Evolutionary conservation across 306 rosid species (phyloP), one percentile per base, ranked within the genome.

Genomic region (Cicer cuneatum): DNA sequence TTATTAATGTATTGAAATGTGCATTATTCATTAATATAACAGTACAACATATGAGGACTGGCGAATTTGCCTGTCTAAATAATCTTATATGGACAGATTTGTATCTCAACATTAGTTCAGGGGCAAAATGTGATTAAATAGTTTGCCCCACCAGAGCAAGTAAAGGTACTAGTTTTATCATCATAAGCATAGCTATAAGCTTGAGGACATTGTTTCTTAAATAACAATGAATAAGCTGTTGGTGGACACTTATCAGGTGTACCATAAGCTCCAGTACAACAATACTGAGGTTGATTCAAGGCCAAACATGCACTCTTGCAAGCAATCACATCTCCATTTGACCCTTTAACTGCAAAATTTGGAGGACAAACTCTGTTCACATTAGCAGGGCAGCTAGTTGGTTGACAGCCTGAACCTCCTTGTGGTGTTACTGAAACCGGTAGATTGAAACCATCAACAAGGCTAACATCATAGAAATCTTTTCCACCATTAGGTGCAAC

Each of bases 171-270:
- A 6, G 76, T 58, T 48, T 10, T 48, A 46, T 84, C 88, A 74
- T 84, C 88, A 54, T 42, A 81, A 0, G 88, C 85, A 49, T 84
- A 85, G 47, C 85, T 81, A 18, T 85, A 81, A 51, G 85, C 85
- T 10, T 78, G 54, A 48, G 85, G 88, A 14, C 88, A 85, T 16
- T 21, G 81, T 3, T 8, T 10, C 71, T 82, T 85, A 8, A 85
- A 85, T 7, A 81, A 58, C 54, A 2, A n/a, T 1, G 88, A 85
- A 61, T 65, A 85, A 7, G 1, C 0, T 0, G 57, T 65, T 8
- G 85, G 79, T 8, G 52, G 38, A 64, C 86, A 83, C 14, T 29
- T 78, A 0, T 78, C 60, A 45, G 84, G 73, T 66, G 81, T 2
- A 39, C 9, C 49, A 53, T 1, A 80, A 2, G n/a, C 8, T 33